phyloP scores from a whole-genome alignment of 129 eudicot genomes.

The Erigeron canadensis region DNA sequence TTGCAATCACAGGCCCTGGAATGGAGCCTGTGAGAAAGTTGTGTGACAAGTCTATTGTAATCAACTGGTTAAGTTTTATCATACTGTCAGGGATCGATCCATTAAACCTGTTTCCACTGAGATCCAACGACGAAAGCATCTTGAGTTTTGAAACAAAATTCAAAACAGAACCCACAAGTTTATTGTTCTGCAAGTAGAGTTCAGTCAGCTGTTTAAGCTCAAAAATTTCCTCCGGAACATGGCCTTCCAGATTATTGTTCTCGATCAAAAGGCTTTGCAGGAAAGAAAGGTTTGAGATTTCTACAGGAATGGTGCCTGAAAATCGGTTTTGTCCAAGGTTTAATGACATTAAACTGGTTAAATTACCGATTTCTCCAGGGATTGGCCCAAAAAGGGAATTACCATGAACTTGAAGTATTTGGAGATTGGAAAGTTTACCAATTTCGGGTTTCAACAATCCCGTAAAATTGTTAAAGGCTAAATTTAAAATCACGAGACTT shows the following conservation, averaged over 20 bases:
- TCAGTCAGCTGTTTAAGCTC: constrained; percentile 49
- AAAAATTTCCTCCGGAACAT: constrained; percentile 54
- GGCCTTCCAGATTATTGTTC: constrained; percentile 63
- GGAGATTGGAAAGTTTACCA: constrained; percentile 54
- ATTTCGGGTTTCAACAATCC: constrained; percentile 51
- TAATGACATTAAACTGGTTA: constrained; percentile 44
- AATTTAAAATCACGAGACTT: constrained; percentile 37
- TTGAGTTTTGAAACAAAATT: constrained; percentile 49
- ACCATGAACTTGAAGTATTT: constrained; percentile 24
- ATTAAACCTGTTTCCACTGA: constrained; percentile 65
- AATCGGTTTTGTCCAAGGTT: constrained; percentile 42
- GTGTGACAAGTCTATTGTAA: constrained; percentile 57
- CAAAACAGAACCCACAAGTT: constrained; percentile 54
- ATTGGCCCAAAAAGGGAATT: constrained; percentile 55
- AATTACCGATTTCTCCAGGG: constrained; percentile 64
- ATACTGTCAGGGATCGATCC: constrained; percentile 57
- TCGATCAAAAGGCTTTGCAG: constrained; percentile 54
- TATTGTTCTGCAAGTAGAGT: constrained; percentile 52
- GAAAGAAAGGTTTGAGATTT: constrained; percentile 51
- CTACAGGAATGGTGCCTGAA: constrained; percentile 60
- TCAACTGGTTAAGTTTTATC: constrained; percentile 39
- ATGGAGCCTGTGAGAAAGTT: constrained; percentile 57
- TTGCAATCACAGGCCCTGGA: constrained; percentile 47
- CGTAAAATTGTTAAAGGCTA: constrained; percentile 42
- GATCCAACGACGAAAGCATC: constrained; percentile 53